Conservation (phyloP, 352 stramenopile species). For the Chrysophaeum taylorii region DNA sequence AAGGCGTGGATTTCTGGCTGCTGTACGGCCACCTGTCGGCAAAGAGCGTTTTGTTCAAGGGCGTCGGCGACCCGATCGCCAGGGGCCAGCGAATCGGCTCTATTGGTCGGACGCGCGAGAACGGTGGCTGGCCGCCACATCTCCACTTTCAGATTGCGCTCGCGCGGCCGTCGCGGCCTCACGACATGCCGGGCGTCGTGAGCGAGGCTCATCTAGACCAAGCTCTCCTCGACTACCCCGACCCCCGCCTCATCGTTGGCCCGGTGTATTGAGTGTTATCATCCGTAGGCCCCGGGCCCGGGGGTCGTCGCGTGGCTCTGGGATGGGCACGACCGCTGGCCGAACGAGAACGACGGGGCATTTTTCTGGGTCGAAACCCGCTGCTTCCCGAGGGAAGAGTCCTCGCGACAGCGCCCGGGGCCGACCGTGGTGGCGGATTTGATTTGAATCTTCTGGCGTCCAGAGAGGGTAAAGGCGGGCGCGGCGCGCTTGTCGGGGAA, state of each 20-base stretch:
- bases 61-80: neutral
- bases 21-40: neutral
- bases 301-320: neutral
- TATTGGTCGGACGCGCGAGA: neutral
- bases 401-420: neutral
- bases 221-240: conserved; percentile 43
- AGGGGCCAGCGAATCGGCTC: neutral
- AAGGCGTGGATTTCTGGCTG: neutral
- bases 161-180: neutral
- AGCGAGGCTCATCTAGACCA: conserved; percentile 31
- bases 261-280: conserved; percentile 36
- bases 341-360: neutral
- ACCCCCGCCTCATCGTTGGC: conserved; percentile 47
- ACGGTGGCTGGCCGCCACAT: conserved; percentile 1
- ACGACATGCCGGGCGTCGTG: conserved; percentile 32
- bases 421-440: neutral
- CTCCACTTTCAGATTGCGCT: conserved; percentile 4
- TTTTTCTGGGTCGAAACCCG: conserved; percentile 3
- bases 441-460: neutral
- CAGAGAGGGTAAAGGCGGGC: neutral
- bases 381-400: neutral
- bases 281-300: conserved; percentile 3
- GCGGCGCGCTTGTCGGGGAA: neutral
- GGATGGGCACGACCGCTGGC: neutral
- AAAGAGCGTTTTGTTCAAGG: neutral